Conservation (phyloP, 2,329 filamentous ascomycete species). For the Aspergillus melleus region DNA sequence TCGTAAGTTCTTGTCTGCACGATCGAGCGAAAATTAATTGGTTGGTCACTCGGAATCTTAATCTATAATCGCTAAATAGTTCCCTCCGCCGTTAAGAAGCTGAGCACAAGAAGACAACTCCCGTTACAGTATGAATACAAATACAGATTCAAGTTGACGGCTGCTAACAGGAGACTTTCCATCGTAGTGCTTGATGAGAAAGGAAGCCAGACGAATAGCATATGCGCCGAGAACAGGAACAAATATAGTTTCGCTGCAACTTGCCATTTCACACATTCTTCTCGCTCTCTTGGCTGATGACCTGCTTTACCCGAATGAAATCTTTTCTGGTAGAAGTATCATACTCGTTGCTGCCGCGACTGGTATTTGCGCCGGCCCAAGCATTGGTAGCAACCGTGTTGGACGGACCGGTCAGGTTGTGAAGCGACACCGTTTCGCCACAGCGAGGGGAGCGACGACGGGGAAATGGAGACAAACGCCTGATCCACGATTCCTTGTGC, state of each 20-base stretch:
- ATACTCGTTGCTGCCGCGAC: constrained; percentile 26
- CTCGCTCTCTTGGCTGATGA: constrained; percentile 35
- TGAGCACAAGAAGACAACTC: not conserved
- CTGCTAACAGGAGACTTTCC: not conserved
- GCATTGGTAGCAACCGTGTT: constrained; percentile 33
- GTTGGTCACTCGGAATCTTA: not conserved
- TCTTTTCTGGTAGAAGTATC: constrained; percentile 12
- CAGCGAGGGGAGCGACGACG: constrained; percentile 11
- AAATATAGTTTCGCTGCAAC: not conserved
- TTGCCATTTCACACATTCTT: constrained; percentile 18
- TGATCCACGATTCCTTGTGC: constrained; percentile 12
- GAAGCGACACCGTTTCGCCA: constrained; percentile 14
- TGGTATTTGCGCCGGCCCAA: constrained; percentile 30
- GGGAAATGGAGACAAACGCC: constrained; percentile 14
- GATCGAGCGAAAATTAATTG: not conserved
- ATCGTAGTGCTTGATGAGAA: not conserved
- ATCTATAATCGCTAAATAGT: not conserved
- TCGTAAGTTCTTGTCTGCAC: too few relatives aligned
- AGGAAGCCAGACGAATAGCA: not conserved
- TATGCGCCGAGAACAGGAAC: not conserved
- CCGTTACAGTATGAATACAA: not conserved
- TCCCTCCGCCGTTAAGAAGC: not conserved
- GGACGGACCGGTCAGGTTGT: constrained; percentile 18
- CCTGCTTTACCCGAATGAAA: constrained; percentile 34
- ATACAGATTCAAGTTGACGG: not conserved